Evolutionary conservation across 257 asterid genomes (phyloP).

Genomic region (Nicotiana benthamiana): DNA sequence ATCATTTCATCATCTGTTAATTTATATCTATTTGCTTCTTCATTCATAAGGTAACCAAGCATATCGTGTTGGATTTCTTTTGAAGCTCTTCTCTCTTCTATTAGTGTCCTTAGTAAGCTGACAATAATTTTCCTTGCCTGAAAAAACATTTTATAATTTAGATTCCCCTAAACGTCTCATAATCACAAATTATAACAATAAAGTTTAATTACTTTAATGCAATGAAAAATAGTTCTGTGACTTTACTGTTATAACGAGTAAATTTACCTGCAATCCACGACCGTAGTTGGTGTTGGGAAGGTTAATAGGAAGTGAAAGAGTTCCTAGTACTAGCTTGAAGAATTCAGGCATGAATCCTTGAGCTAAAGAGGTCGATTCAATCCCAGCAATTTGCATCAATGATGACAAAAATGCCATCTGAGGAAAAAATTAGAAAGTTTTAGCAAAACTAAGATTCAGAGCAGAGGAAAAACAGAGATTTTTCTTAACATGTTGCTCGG

Average conservation of each 20-base stretch:
- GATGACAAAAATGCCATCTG: constrained; percentile 98
- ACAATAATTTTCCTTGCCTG: constrained; percentile 79
- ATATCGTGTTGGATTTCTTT: constrained; percentile 45
- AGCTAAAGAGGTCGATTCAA: constrained; percentile 58
- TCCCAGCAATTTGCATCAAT: constrained; percentile 74
- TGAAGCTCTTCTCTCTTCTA: constrained; percentile 54
- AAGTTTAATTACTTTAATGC: too few relatives aligned
- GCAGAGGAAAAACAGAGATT: constrained; percentile 18
- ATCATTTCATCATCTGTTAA: constrained; percentile 74
- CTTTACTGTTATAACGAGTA: not conserved
- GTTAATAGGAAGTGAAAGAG: constrained; percentile 89
- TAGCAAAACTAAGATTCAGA: constrained; percentile 4
- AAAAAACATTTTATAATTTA: not conserved
- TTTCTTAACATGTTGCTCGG: too few relatives aligned
- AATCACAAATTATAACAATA: too few relatives aligned
- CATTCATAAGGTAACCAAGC: constrained; percentile 47
- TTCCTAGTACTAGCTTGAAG: constrained; percentile 83
- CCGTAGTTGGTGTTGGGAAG: constrained; percentile 78
- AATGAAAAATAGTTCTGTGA: too few relatives aligned
- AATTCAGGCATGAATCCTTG: constrained; percentile 80
- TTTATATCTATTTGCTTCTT: constrained; percentile 38
- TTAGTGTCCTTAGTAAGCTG: constrained; percentile 37
- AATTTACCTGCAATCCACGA: constrained; percentile 73
- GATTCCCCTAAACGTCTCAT: not conserved
- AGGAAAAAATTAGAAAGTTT: not conserved